Evolutionary conservation across 1,284 basidiomycete species (phyloP), one percentile per base, ranked within the genome.

Genomic region (Tilletiaria anomala): DNA sequence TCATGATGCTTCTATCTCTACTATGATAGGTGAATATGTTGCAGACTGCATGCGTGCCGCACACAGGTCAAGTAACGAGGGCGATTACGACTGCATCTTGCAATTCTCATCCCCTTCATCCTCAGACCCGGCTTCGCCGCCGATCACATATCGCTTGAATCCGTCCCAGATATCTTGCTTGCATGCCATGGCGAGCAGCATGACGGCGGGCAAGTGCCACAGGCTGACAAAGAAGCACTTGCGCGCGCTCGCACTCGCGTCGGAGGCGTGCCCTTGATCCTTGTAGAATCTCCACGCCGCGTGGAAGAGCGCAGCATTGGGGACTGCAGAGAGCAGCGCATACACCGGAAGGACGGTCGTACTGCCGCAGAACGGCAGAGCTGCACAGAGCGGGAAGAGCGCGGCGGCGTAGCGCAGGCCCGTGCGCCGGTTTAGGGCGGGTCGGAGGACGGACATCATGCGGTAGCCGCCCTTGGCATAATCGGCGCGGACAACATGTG

Each of bases 391-490:
- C 26, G 91, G 74, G n/a, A 85, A 63, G 35, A 93, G 74, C 14
- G 86, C 73, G 14, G 82, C 49, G 0, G 86, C 75, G 68, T 97
- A 86, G 8, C 93, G 77, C 16, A 96, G 71, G 16, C 82, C 76
- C 32, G 96, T 89, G 35, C 83, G 72, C 0, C 85, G 77, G 64
- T 96, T 97, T 55, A 84, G 78, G 10, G 70, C 61, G 1, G 91
- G 86, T 33, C 79, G 74, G 35, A 84, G 71, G 42, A 88, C 82
- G 18, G 80, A 78, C 26, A 96, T 78, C 93, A 97, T 99, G 32
- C 76, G 76, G 65, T 93, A 99, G 14, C 89, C 91, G 4, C 83
- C 86, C 58, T 86, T 78, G 0, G 91, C 86, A 69, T 99, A 99
- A 23, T 83, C 82, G 14, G 76, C 78, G 19, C 88, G 77, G 11